These are phyloP conservation scores for Perkinsus chesapeaki DNA, from an alignment of 169 alveolate species.

Conservation along the genomic window DNA sequence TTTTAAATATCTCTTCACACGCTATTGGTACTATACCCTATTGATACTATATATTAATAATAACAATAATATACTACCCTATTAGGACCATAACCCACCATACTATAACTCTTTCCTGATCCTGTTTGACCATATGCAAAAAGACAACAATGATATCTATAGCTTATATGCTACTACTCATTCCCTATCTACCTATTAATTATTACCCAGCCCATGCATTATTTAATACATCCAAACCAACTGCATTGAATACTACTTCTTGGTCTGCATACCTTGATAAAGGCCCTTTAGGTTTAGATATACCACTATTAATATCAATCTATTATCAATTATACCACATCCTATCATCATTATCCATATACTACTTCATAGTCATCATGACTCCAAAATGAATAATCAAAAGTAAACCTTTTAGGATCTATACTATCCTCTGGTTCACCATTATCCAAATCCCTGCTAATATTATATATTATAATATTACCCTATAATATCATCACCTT, in stretches of 20 bases:
- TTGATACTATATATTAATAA: neutral
- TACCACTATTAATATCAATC: neutral
- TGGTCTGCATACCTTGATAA: constrained; percentile 61
- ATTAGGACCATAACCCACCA: constrained; percentile 91
- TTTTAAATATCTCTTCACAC: constrained; percentile 74
- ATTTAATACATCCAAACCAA: constrained; percentile 72
- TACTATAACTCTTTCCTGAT: constrained; percentile 81
- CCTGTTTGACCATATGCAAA: constrained; percentile 87
- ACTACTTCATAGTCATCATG: constrained; percentile 74
- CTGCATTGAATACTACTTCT: constrained; percentile 56
- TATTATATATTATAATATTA: neutral
- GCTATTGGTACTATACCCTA: constrained; percentile 83
- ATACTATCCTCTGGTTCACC: constrained; percentile 28
- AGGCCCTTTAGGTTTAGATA: constrained; percentile 15
- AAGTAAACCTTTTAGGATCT: constrained; percentile 55
- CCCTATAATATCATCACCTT: neutral
- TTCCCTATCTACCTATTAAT: neutral
- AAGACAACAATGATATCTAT: constrained; percentile 73
- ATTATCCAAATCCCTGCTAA: constrained; percentile 35
- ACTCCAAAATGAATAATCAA: constrained; percentile 84
- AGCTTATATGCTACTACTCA: neutral
- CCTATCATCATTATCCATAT: neutral
- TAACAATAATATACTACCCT: constrained; percentile 6
- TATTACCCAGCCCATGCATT: constrained; percentile 80
- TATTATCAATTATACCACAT: neutral